These are phyloP conservation scores for Drechslerella dactyloides DNA, from an alignment of 2,329 filamentous ascomycete genomes.

Conservation along the genomic window DNA sequence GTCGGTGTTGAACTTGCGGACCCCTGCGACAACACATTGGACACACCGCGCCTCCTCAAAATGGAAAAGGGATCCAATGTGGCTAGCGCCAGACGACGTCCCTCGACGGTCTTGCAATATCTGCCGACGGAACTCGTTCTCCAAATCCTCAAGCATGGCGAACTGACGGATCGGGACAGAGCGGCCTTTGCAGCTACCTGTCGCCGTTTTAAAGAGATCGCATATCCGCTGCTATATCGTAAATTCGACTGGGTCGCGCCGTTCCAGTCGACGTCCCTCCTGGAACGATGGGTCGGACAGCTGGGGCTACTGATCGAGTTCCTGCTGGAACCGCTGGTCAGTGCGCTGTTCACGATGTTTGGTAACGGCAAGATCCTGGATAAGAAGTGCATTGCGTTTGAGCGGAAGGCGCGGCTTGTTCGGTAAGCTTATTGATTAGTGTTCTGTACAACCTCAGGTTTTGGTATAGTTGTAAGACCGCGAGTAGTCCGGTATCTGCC, in stretches of 20 bases:
- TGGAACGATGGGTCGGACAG: conserved; percentile 11
- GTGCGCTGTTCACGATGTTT: conserved; percentile 8
- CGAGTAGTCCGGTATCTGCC: background rate
- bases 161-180: conserved; percentile 19
- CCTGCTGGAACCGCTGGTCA: conserved; percentile 28
- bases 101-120: background rate
- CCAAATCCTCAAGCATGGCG: conserved; percentile 21
- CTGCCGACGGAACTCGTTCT: conserved; percentile 28
- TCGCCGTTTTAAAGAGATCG: conserved; percentile 13
- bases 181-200: conserved; percentile 28
- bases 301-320: conserved; percentile 21
- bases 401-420: conserved; percentile 18
- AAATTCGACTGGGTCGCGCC: conserved; percentile 33
- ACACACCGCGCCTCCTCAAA: conserved; percentile 1
- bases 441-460: too few relatives aligned
- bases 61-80: conserved; percentile 28
- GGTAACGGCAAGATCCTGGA: conserved; percentile 7
- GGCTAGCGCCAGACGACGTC: conserved; percentile 27
- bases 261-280: conserved; percentile 7
- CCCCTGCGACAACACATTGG: conserved; percentile 28
- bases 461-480: too few relatives aligned
- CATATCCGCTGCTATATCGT: conserved; percentile 29
- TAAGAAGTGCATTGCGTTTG: conserved; percentile 10
- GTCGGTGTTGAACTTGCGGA: background rate
- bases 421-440: conserved; percentile 12